These are phyloP conservation scores for Mycogone perniciosa DNA, from an alignment of 2,329 filamentous ascomycete genomes.

Conservation along the genomic window DNA sequence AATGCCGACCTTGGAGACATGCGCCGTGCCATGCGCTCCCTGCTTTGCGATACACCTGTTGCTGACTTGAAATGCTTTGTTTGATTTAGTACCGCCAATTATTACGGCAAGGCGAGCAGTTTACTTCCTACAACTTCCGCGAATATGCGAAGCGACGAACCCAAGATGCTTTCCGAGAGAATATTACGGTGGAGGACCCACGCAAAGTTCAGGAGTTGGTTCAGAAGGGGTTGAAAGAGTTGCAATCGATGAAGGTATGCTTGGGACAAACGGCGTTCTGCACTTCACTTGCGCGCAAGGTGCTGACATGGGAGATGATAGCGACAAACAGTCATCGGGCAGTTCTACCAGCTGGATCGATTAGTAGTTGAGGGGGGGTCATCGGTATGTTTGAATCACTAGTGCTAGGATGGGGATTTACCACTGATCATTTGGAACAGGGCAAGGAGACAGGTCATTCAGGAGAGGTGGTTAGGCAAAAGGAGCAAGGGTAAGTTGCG, in stretches of 20 bases:
- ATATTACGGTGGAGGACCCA: slow-evolving; percentile 65
- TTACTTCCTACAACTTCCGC: slow-evolving; percentile 94
- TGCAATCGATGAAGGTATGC: slow-evolving; percentile 83
- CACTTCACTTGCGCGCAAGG: neutral
- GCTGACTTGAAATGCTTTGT: no score
- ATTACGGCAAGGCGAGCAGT: slow-evolving; percentile 77
- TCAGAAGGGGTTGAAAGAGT: slow-evolving; percentile 77
- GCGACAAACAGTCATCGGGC: slow-evolving; percentile 91
- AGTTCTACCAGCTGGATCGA: slow-evolving; percentile 87
- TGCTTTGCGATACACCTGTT: neutral
- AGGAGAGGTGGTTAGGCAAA: slow-evolving; percentile 65
- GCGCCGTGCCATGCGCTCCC: neutral
- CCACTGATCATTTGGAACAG: slow-evolving; percentile 28
- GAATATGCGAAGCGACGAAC: slow-evolving; percentile 92
- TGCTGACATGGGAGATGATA: slow-evolving; percentile 31
- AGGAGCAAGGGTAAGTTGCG: slow-evolving; percentile 64
- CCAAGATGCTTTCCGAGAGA: slow-evolving; percentile 81
- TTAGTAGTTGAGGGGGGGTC: slow-evolving; percentile 88
- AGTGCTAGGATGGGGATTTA: neutral
- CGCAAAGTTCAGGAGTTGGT: slow-evolving; percentile 79
- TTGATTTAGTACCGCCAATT: slow-evolving; percentile 81
- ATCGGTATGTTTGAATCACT: slow-evolving; percentile 45
- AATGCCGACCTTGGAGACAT: neutral
- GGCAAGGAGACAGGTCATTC: slow-evolving; percentile 65
- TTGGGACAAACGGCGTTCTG: no score